These are phyloP conservation scores for Puya raimondii DNA, from an alignment of 176 grass and related monocot genomes.

Conservation along the genomic window DNA sequence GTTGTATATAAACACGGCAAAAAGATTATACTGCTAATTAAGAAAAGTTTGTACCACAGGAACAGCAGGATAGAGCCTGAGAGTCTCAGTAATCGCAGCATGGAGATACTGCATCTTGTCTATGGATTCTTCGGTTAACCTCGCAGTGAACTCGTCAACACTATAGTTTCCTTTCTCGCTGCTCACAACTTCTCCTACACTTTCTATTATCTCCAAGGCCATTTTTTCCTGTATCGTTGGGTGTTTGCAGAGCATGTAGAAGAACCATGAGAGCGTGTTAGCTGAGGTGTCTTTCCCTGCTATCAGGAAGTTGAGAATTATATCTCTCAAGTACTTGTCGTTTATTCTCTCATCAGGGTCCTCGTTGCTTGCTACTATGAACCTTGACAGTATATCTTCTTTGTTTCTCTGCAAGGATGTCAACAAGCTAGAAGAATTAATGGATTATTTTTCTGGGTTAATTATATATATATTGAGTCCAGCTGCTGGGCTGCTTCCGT, in stretches of 20 bases:
- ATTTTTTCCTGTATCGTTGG: constrained; percentile 51
- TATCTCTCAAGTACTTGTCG: constrained; percentile 60
- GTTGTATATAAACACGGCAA: too few species aligned
- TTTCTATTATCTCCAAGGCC: neutral
- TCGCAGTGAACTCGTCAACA: neutral
- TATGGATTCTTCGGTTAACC: constrained; percentile 30
- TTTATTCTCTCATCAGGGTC: constrained; percentile 29
- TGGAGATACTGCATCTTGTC: constrained; percentile 61
- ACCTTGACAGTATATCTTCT: constrained; percentile 74
- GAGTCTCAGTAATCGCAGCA: constrained; percentile 40
- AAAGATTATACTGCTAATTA: neutral
- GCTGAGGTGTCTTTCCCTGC: constrained; percentile 71
- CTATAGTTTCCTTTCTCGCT: too few species aligned
- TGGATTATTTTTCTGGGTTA: too few species aligned
- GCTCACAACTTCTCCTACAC: too few species aligned
- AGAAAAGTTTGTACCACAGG: constrained; percentile 33
- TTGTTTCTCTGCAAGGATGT: neutral
- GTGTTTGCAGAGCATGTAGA: constrained; percentile 71
- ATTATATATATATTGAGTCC: too few species aligned
- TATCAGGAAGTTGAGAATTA: constrained; percentile 59
- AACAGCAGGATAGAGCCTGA: constrained; percentile 61
- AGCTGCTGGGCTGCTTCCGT: too few species aligned
- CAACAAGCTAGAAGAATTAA: too few species aligned
- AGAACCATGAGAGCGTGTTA: constrained; percentile 61
- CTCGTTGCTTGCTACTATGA: constrained; percentile 42